A percentile compares a stretch with the other conserved stretches of the same genome.
Evolutionary conservation across 805 yeast species (phyloP).

Genomic region (Wickerhamiella australiensis): DNA sequence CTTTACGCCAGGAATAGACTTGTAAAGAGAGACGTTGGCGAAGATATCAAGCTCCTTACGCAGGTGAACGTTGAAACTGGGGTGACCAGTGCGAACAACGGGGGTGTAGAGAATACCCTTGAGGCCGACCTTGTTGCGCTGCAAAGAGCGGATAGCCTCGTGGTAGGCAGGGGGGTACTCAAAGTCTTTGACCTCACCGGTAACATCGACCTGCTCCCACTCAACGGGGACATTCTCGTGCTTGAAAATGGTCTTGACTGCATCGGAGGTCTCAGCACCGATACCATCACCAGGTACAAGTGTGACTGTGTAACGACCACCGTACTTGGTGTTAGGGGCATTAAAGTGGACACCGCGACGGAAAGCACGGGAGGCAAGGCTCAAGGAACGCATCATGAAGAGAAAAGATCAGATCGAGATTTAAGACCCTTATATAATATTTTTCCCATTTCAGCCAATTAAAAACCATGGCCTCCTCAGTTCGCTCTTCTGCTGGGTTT

Average conservation of each 20-base stretch:
- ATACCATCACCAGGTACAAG: conserved; percentile 95
- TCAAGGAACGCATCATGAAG: neutral
- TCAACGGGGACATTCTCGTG: conserved; percentile 84
- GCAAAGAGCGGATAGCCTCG: conserved; percentile 79
- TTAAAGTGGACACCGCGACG: conserved; percentile 15
- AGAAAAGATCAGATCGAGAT: neutral
- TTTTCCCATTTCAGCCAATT: conserved; percentile 6
- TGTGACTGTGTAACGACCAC: conserved; percentile 89
- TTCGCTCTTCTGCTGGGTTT: conserved; percentile 2
- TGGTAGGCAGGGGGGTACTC: conserved; percentile 49
- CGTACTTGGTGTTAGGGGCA: conserved; percentile 37
- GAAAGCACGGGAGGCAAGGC: conserved; percentile 8
- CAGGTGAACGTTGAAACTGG: conserved; percentile 88
- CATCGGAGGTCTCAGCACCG: conserved; percentile 89
- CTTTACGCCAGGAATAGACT: conserved; percentile 87
- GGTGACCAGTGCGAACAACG: conserved; percentile 60
- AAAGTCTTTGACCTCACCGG: conserved; percentile 44
- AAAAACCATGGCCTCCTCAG: neutral
- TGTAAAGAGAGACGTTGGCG: conserved; percentile 88
- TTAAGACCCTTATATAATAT: conserved; percentile 1
- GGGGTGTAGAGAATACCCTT: conserved; percentile 95
- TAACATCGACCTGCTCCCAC: conserved; percentile 62
- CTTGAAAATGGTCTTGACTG: conserved; percentile 81
- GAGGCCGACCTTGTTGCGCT: conserved; percentile 93
- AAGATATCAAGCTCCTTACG: conserved; percentile 93